Evolutionary conservation across 1,284 basidiomycete species (phyloP).

Genomic region (Heliocybe sulcata): DNA sequence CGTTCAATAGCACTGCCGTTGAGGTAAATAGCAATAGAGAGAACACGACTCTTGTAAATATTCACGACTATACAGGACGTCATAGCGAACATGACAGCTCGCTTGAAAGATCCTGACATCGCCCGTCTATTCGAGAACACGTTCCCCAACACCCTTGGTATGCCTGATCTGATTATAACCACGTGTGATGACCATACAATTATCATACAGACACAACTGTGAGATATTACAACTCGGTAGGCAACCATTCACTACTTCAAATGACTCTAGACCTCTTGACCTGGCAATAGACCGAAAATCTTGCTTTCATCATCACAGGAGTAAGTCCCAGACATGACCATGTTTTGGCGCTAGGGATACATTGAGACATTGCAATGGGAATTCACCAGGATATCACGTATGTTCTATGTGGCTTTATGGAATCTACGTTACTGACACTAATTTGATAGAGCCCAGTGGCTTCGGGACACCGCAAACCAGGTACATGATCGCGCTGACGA

Average conservation of each 20-base stretch:
- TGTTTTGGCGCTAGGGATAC: not conserved
- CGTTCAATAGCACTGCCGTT: conserved; percentile 66
- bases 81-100: conserved; percentile 58
- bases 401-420: conserved; percentile 1
- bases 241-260: conserved; percentile 10
- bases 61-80: conserved; percentile 39
- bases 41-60: not conserved
- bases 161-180: conserved; percentile 9
- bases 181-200: not conserved
- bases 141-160: conserved; percentile 71
- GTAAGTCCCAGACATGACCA: conserved; percentile 26
- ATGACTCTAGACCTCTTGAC: not conserved
- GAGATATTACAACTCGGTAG: conserved; percentile 57
- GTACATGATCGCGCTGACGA: conserved; percentile 22
- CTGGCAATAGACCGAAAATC: conserved; percentile 40
- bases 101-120: conserved; percentile 66
- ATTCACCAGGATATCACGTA: conserved; percentile 57
- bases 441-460: conserved; percentile 33
- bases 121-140: conserved; percentile 73
- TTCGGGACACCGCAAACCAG: conserved; percentile 74
- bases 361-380: conserved; percentile 5
- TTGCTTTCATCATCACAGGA: conserved; percentile 73
- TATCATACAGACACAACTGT: conserved; percentile 56
- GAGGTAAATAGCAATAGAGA: conserved; percentile 35
- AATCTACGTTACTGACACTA: not conserved